Percentiles rank a stretch among this genome's conserved stretches.
phyloP scores from a whole-genome alignment of 495 filamentous ascomycete genomes.

The Aspergillus saccharolyticus region DNA sequence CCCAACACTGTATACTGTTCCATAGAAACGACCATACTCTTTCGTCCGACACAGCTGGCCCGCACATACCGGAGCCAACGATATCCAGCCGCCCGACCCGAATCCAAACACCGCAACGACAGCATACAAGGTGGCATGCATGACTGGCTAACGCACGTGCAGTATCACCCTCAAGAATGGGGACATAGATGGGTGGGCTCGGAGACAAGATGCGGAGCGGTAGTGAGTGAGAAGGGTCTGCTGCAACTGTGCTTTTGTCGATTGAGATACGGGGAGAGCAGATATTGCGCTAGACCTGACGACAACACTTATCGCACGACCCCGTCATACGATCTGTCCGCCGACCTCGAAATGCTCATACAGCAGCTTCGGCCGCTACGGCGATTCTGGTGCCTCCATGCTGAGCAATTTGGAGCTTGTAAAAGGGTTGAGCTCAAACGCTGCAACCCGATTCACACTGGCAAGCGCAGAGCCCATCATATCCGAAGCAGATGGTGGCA shows the following conservation, averaged over 20 bases:
- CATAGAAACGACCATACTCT: constrained; percentile 63
- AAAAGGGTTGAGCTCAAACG: neutral
- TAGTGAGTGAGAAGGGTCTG: neutral
- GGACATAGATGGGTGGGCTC: neutral
- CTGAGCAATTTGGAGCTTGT: neutral
- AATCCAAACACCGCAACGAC: constrained; percentile 63
- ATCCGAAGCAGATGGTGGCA: too few species aligned
- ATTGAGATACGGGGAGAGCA: too few species aligned
- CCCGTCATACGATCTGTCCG: neutral
- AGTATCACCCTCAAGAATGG: too few species aligned
- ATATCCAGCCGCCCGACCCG: constrained; percentile 55
- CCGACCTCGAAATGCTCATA: neutral
- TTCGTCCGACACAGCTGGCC: constrained; percentile 56
- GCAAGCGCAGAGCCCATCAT: too few species aligned
- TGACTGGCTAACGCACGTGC: too few species aligned
- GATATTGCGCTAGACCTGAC: too few species aligned
- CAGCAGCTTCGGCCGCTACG: neutral
- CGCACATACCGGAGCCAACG: constrained; percentile 57
- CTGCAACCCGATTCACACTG: too few species aligned
- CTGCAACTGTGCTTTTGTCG: neutral
- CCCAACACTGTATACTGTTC: constrained; percentile 57
- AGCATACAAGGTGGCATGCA: constrained; percentile 40
- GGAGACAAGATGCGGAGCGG: neutral
- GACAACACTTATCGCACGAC: neutral
- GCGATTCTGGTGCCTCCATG: neutral